Conservation (phyloP, 768 basidiomycete species). For the Amanita subjunquillea region DNA sequence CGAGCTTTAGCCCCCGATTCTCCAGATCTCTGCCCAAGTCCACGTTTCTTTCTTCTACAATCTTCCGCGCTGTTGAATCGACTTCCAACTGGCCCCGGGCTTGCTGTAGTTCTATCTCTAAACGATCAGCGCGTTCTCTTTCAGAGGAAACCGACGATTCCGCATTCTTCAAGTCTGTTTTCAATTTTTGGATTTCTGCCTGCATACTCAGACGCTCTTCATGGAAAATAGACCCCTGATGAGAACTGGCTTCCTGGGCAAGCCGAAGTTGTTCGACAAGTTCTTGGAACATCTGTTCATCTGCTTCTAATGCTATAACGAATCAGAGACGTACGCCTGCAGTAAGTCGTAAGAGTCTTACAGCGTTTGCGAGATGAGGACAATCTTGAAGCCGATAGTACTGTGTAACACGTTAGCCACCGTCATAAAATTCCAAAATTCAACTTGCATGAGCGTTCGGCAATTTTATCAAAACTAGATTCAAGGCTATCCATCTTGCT, state of each 20-base stretch:
- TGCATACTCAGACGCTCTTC: slow-evolving; percentile 48
- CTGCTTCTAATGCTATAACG: slow-evolving; percentile 54
- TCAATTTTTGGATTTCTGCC: slow-evolving; percentile 46
- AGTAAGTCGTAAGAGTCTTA: slow-evolving; percentile 26
- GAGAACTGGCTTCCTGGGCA: slow-evolving; percentile 43
- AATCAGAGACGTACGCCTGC: slow-evolving; percentile 7
- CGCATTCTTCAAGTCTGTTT: slow-evolving; percentile 28
- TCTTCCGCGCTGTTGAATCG: slow-evolving; percentile 49
- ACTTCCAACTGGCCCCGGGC: slow-evolving; percentile 53
- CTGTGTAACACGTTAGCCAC: slow-evolving; percentile 24
- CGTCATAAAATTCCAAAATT: not conserved
- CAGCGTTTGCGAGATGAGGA: slow-evolving; percentile 61
- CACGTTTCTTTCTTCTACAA: slow-evolving; percentile 53
- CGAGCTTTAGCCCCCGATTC: slow-evolving; percentile 40
- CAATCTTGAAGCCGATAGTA: slow-evolving; percentile 67
- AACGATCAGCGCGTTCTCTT: slow-evolving; percentile 38
- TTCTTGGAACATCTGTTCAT: slow-evolving; percentile 66
- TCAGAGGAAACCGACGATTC: slow-evolving; percentile 30
- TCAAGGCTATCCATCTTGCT: slow-evolving; percentile 73
- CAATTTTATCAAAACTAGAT: slow-evolving; percentile 75
- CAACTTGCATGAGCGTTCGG: slow-evolving; percentile 69
- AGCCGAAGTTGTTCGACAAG: slow-evolving; percentile 57
- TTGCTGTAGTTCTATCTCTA: slow-evolving; percentile 59
- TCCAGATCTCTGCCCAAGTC: slow-evolving; percentile 49
- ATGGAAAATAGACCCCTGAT: slow-evolving; percentile 46